A percentile compares a stretch with the other conserved stretches of the same genome.
These are phyloP conservation scores for Tetrapyrgos nigripes DNA, from an alignment of 1,284 basidiomycete species.

Conservation along the genomic window DNA sequence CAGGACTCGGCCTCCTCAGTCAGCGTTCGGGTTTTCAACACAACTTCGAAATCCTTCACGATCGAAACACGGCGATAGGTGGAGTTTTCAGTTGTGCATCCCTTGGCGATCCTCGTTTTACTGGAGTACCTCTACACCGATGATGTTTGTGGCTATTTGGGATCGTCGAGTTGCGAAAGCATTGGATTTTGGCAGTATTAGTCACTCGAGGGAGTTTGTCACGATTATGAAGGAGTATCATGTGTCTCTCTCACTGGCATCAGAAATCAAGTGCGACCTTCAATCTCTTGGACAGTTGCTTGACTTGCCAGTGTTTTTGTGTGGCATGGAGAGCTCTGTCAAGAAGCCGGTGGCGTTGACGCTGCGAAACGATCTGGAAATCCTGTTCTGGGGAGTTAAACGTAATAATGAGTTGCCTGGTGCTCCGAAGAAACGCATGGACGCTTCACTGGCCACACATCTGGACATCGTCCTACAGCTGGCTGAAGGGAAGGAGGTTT, in stretches of 20 bases:
- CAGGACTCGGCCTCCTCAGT: constrained; percentile 40
- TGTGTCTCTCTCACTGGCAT: constrained; percentile 39
- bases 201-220: constrained; percentile 23
- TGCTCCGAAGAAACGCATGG: constrained; percentile 10
- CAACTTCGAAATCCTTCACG: constrained; percentile 16
- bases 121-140: constrained; percentile 92
- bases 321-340: constrained; percentile 59
- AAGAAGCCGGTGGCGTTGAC: constrained; percentile 55
- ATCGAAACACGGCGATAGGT: constrained; percentile 32
- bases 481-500: constrained; percentile 67
- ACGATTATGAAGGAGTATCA: constrained; percentile 40
- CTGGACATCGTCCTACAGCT: constrained; percentile 84
- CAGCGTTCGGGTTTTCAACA: constrained; percentile 30
- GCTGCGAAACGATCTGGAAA: constrained; percentile 52
- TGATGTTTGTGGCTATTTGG: constrained; percentile 83
- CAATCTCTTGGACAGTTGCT: constrained; percentile 59
- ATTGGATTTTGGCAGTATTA: constrained; percentile 40
- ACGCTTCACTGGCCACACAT: constrained; percentile 25
- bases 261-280: constrained; percentile 69
- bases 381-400: constrained; percentile 49
- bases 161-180: constrained; percentile 73
- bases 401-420: constrained; percentile 2
- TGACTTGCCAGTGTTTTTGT: constrained; percentile 58
- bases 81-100: constrained; percentile 57
- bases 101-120: constrained; percentile 78